Percentiles rank a stretch among this genome's conserved stretches.
phyloP scores from a whole-genome alignment of 2,329 filamentous ascomycete species.

The Talaromyces islandicus region DNA sequence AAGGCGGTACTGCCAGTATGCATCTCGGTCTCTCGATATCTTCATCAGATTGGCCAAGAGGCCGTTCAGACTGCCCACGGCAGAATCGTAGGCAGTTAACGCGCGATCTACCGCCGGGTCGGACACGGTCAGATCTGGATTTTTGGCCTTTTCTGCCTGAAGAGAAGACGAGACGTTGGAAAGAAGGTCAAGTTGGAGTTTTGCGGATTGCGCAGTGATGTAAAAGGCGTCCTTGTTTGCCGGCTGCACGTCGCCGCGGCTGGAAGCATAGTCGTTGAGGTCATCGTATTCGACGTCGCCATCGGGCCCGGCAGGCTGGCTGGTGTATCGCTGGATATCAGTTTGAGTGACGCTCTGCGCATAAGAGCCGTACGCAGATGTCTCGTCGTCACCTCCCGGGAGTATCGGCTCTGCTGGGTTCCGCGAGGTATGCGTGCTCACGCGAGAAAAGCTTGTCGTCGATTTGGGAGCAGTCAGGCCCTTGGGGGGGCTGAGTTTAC shows the following conservation, averaged over 20 bases:
- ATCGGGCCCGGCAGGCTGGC: conserved; percentile 45
- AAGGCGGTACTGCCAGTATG: conserved; percentile 93
- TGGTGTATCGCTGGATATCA: conserved; percentile 44
- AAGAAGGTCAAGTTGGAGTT: conserved; percentile 85
- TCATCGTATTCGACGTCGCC: conserved; percentile 67
- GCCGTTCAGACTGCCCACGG: conserved; percentile 78
- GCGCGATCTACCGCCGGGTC: conserved; percentile 73
- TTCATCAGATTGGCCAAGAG: conserved; percentile 81
- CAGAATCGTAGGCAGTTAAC: conserved; percentile 77
- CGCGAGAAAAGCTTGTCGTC: conserved; percentile 37
- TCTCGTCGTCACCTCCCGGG: conserved; percentile 46
- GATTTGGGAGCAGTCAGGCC: conserved; percentile 25
- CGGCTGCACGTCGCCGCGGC: conserved; percentile 60
- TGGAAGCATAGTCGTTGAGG: conserved; percentile 73
- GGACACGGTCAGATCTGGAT: conserved; percentile 66
- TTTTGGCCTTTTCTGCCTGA: conserved; percentile 62
- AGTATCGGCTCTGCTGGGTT: conserved; percentile 42
- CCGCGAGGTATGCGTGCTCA: conserved; percentile 46
- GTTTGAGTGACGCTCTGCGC: conserved; percentile 49
- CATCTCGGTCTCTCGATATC: conserved; percentile 88
- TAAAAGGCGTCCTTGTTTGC: conserved; percentile 89
- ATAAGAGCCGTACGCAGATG: conserved; percentile 48
- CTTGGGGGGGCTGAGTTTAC: background rate
- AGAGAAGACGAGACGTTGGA: conserved; percentile 79
- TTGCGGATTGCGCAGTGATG: conserved; percentile 93